Evolutionary conservation across 495 filamentous ascomycete species (phyloP), one percentile per base, ranked within the genome.

Genomic region (Halenospora varia): DNA sequence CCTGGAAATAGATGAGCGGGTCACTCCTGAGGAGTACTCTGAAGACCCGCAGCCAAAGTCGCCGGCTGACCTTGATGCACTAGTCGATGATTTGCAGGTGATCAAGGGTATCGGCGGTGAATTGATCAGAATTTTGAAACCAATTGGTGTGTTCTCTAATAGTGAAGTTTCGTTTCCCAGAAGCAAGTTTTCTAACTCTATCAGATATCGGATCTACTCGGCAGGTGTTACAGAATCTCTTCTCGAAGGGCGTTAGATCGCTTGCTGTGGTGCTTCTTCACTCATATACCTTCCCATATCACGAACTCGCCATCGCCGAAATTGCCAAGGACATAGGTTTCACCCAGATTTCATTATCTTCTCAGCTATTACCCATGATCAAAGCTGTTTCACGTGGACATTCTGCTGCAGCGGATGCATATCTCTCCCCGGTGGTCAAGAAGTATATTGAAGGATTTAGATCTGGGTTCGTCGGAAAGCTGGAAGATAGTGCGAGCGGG

Each of bases 391-490:
- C 70, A 18, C 63, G 70, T 18, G 68, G 66, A 2, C 58, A 62
- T 35, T 69, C 64, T 13, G 70, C 67, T 9, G 61, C 63, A 2
- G 69, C 66, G 3, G 69, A 70, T 56, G 70, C 70, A 1, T 72
- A 72, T 51, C 60, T 72, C 0, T 66, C 64, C 13, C 70, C 70
- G 20, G 59, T 66, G 20, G 63, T 66, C n/a, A 59, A 64, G 44
- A 58, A 57, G 42, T 72, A 72, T 41, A 57, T 72, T 26, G 41
- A 65, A 25, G 62, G 62, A 9, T 67, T 71, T 48, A 45, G 56
- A 19, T 67, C 74, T 1, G 82, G 80, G 46, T 85, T 85, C 49
- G 70, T 79, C 56, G 82, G 79, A 18, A 60, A 93, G 71, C 77
- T 84, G 1, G 55, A 53, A 49, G 51, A 50, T 20, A 35, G 58